Conservation (phyloP, 1,139 yeast genomes). For the Geotrichum macrosporum region DNA sequence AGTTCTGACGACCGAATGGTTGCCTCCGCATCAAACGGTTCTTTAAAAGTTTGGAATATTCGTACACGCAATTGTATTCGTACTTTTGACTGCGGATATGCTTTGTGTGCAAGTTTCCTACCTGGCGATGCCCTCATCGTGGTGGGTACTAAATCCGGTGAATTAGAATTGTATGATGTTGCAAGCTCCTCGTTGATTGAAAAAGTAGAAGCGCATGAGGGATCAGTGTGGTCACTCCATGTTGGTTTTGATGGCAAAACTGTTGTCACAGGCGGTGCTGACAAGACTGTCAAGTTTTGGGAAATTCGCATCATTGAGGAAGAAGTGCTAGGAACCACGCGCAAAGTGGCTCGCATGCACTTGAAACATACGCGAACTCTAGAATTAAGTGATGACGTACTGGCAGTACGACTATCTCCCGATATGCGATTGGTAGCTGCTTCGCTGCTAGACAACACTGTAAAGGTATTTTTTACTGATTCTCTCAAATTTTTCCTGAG, state of each 20-base stretch:
- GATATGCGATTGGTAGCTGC: conserved; percentile 75
- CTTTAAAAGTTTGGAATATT: conserved; percentile 82
- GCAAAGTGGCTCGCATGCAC: conserved; percentile 51
- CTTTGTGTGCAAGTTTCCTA: conserved; percentile 71
- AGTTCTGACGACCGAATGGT: conserved; percentile 75
- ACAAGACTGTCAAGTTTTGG: conserved; percentile 88
- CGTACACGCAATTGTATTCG: conserved; percentile 70
- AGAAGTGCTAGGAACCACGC: conserved; percentile 62
- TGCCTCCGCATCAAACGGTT: conserved; percentile 89
- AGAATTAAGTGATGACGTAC: conserved; percentile 79
- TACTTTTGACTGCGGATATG: conserved; percentile 85
- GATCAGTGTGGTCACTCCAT: conserved; percentile 90
- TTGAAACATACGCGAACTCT: conserved; percentile 73
- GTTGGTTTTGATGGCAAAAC: conserved; percentile 80
- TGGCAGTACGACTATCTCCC: conserved; percentile 78
- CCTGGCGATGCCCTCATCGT: conserved; percentile 90
- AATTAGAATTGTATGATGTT: conserved; percentile 77
- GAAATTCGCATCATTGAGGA: conserved; percentile 65
- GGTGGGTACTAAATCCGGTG: conserved; percentile 88
- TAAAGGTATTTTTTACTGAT: conserved; percentile 85
- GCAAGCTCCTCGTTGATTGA: conserved; percentile 73
- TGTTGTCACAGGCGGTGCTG: conserved; percentile 90
- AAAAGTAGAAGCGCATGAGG: conserved; percentile 74
- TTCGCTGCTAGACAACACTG: conserved; percentile 84
- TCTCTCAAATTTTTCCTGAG: conserved; percentile 81